A percentile compares a stretch with the other conserved stretches of the same genome.
Evolutionary conservation across 2,329 filamentous ascomycete genomes (phyloP).

Genomic region (Plectosphaerella plurivora): DNA sequence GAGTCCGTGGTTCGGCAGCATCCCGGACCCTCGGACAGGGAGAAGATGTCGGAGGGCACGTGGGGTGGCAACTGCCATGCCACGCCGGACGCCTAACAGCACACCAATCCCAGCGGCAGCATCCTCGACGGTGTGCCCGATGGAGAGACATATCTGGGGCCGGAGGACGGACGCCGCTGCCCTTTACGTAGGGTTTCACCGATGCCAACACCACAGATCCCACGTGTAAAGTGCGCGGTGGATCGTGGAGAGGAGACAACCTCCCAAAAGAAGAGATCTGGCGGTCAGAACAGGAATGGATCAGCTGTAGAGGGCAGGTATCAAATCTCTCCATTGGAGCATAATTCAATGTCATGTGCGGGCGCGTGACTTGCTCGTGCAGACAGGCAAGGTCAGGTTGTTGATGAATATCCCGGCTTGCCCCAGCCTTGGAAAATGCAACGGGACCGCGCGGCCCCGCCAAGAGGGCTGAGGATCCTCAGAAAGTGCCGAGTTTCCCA

Average conservation of each 20-base stretch:
- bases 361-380: neutral
- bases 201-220: neutral
- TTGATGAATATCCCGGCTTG: too few relatives aligned
- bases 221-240: neutral
- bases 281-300: neutral
- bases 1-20: neutral
- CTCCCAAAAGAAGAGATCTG: neutral
- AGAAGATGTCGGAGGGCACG: neutral
- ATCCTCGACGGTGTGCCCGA: neutral
- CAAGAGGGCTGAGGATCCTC: neutral
- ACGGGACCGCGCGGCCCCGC: neutral
- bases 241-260: neutral
- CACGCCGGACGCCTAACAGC: slow-evolving; percentile 32
- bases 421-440: neutral
- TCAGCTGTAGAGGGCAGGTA: neutral
- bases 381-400: neutral
- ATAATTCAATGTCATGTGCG: neutral
- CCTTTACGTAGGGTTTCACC: neutral
- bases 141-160: neutral
- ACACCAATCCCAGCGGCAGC: slow-evolving; percentile 34
- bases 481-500: neutral
- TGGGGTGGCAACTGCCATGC: neutral
- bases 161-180: neutral
- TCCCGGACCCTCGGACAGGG: neutral
- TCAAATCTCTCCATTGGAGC: neutral